phyloP scores from a whole-genome alignment of 306 rosid genomes.

The Prunus mume region DNA sequence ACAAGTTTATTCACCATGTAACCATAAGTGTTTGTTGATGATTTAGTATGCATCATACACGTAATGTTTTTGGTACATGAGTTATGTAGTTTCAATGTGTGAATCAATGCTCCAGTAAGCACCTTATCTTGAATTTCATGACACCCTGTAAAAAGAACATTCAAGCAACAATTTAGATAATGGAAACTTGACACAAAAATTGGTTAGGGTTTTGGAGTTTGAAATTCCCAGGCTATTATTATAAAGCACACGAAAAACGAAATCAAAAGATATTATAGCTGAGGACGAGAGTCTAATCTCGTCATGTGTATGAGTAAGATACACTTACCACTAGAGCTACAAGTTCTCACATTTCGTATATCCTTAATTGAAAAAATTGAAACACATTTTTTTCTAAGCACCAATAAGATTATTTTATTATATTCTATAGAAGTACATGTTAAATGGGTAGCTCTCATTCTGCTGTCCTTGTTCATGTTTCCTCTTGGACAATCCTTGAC shows the following conservation, averaged over 20 bases:
- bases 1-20: no score
- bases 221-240: not conserved
- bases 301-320: not conserved
- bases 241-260: not conserved
- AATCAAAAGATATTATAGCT: not conserved
- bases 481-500: slow-evolving; percentile 17
- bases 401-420: not conserved
- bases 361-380: not conserved
- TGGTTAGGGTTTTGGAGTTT: not conserved
- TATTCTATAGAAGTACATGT: not conserved
- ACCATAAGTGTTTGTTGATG: no score
- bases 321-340: not conserved
- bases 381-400: not conserved
- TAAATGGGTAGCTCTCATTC: slow-evolving; percentile 18
- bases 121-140: no score
- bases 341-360: not conserved
- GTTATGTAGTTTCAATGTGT: no score
- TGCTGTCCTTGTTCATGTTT: not conserved
- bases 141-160: not conserved
- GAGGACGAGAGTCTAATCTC: not conserved
- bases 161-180: not conserved
- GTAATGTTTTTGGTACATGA: no score
- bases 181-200: not conserved
- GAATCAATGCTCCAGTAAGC: no score
- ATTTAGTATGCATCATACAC: no score